Conservation (phyloP, 176 grass and related monocot genomes). For the Themeda triandra region DNA sequence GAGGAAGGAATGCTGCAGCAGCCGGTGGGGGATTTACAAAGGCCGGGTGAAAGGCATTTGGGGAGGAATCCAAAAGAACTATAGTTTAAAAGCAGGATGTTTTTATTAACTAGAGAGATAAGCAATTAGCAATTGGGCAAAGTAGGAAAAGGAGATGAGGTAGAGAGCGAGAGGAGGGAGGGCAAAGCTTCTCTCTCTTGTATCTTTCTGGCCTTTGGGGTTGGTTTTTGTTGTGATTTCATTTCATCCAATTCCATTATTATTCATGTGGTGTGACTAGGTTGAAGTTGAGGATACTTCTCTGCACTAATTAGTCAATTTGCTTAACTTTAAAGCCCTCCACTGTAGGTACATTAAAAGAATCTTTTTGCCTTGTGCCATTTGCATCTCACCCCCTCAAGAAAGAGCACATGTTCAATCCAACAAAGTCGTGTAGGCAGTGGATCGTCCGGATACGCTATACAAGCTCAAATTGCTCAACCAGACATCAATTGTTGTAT, state of each 20-base stretch:
- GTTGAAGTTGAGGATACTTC: conserved; percentile 1
- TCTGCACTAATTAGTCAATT: conserved; percentile 28
- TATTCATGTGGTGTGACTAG: conserved; percentile 32
- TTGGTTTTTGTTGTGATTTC: conserved; percentile 7
- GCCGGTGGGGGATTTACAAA: conserved; percentile 44
- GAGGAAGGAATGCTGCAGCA: conserved; percentile 42
- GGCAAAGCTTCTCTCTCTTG: conserved; percentile 15
- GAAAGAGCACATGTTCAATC: conserved; percentile 24
- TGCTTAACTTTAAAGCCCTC: conserved; percentile 23
- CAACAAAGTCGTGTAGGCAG: not conserved
- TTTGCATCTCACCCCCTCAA: conserved; percentile 38
- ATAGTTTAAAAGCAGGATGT: conserved; percentile 37
- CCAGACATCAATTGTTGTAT: not conserved
- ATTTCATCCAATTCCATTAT: conserved; percentile 3
- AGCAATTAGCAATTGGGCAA: conserved; percentile 27
- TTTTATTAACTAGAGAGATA: conserved; percentile 37
- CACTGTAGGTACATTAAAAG: conserved; percentile 34
- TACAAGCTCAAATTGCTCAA: not conserved
- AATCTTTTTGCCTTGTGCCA: conserved; percentile 21
- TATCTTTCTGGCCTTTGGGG: conserved; percentile 31
- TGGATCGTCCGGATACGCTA: not conserved
- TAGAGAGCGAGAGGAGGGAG: conserved; percentile 14
- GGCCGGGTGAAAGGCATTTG: conserved; percentile 38
- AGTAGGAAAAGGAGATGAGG: conserved; percentile 34
- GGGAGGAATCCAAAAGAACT: conserved; percentile 50